These are phyloP conservation scores for Mortierella hygrophila DNA, from an alignment of 192 early-diverging fungal genomes.

Conservation along the genomic window DNA sequence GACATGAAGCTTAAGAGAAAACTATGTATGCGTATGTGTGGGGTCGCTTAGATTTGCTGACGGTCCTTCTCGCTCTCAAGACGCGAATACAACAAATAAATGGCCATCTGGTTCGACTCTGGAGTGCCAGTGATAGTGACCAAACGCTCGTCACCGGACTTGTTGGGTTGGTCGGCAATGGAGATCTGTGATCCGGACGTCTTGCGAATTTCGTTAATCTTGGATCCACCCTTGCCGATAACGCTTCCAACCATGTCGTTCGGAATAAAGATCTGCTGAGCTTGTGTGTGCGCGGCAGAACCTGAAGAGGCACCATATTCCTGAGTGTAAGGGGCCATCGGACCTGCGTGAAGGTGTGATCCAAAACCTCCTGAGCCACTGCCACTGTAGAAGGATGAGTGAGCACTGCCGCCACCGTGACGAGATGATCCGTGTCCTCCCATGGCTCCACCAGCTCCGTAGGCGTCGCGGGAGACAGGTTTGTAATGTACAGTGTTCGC, in stretches of 20 bases:
- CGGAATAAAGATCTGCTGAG: conserved; percentile 70
- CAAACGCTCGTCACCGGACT: conserved; percentile 71
- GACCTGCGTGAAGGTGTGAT: neutral
- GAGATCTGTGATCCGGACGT: conserved; percentile 85
- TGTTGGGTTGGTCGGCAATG: conserved; percentile 76
- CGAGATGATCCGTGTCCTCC: conserved; percentile 9
- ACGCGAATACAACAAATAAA: conserved; percentile 87
- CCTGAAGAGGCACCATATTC: conserved; percentile 17
- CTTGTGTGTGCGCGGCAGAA: conserved; percentile 43
- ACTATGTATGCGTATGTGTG: neutral
- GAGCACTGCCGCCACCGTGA: conserved; percentile 4
- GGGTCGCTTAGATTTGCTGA: conserved; percentile 7
- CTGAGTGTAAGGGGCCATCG: conserved; percentile 27
- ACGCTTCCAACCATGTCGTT: conserved; percentile 85
- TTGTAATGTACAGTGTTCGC: conserved; percentile 74
- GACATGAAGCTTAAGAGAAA: neutral
- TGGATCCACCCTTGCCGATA: conserved; percentile 90
- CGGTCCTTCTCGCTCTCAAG: conserved; percentile 82
- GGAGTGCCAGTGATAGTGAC: conserved; percentile 92
- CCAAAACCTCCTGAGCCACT: conserved; percentile 15
- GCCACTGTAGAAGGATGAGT: neutral
- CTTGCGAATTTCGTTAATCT: conserved; percentile 83
- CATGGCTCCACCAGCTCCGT: conserved; percentile 12
- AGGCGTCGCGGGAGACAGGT: conserved; percentile 54
- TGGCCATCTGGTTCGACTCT: conserved; percentile 91